Evolutionary conservation across 1,284 basidiomycete genomes (phyloP).

Genomic region (Malassezia psittaci): DNA sequence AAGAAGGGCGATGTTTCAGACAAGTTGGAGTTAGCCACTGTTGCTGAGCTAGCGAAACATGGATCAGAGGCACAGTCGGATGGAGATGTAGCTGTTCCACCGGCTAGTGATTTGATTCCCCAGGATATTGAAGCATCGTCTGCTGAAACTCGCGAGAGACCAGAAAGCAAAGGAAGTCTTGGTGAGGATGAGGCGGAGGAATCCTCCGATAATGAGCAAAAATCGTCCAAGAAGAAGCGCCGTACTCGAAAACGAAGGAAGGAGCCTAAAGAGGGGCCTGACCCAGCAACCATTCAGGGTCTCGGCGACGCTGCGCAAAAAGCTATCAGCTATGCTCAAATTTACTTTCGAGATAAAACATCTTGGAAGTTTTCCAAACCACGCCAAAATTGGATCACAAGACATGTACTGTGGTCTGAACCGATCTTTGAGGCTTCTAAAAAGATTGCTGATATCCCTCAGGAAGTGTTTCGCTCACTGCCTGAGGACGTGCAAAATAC

Average conservation of each 20-base stretch:
- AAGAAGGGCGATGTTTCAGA: neutral
- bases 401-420: conserved; percentile 16
- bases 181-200: neutral
- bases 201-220: neutral
- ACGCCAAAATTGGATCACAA: conserved; percentile 19
- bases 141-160: too few species aligned
- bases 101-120: too few species aligned
- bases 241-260: conserved; percentile 17
- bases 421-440: neutral
- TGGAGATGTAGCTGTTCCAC: neutral
- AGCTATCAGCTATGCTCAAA: conserved; percentile 17
- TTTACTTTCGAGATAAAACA: conserved; percentile 5
- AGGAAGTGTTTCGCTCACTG: neutral
- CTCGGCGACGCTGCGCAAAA: conserved; percentile 8
- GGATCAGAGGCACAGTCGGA: neutral
- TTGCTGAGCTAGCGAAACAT: neutral
- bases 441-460: neutral
- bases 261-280: conserved; percentile 13
- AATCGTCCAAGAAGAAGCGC: conserved; percentile 3
- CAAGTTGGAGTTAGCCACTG: neutral
- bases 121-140: too few species aligned
- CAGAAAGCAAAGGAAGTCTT: too few species aligned
- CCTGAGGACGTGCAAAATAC: neutral
- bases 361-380: conserved; percentile 24
- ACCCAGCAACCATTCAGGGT: neutral